Percentiles rank a stretch among this genome's conserved stretches.
These are phyloP conservation scores for Dipodascus geniculatus DNA, from an alignment of 805 yeast genomes.

Conservation along the genomic window DNA sequence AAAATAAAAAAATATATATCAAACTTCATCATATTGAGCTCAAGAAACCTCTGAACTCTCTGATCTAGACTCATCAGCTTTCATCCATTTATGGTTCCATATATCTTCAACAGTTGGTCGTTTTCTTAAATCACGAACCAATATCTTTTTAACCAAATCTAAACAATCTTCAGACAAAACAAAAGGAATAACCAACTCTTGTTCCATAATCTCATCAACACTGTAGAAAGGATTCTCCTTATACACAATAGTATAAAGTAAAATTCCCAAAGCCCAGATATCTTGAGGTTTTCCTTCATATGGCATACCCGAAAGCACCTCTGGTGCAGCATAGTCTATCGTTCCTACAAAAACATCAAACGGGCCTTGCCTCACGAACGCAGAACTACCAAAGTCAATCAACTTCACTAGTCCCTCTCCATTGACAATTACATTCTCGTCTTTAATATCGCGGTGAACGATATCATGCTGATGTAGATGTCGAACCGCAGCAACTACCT, in stretches of 20 bases:
- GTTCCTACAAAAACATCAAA: slow-evolving; percentile 97
- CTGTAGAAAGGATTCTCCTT: slow-evolving; percentile 94
- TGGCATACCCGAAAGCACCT: slow-evolving; percentile 76
- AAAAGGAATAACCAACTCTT: slow-evolving; percentile 62
- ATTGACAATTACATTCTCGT: slow-evolving; percentile 86
- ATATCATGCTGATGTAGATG: slow-evolving; percentile 81
- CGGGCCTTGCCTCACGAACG: slow-evolving; percentile 82
- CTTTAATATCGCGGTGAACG: slow-evolving; percentile 90
- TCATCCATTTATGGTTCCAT: slow-evolving; percentile 59
- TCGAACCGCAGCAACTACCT: slow-evolving; percentile 63
- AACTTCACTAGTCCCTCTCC: slow-evolving; percentile 62
- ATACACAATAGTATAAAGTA: slow-evolving; percentile 78
- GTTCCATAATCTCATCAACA: slow-evolving; percentile 92
- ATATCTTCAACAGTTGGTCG: slow-evolving; percentile 72
- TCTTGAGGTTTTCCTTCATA: slow-evolving; percentile 93
- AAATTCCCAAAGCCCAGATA: slow-evolving; percentile 92
- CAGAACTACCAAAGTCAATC: slow-evolving; percentile 94
- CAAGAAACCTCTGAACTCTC: background rate
- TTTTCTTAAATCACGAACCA: slow-evolving; percentile 51
- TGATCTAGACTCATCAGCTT: background rate
- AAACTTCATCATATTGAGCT: background rate
- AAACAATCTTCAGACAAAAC: slow-evolving; percentile 50
- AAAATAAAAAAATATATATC: background rate
- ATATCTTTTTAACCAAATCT: slow-evolving; percentile 48
- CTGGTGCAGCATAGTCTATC: slow-evolving; percentile 95